A percentile compares a stretch with the other conserved stretches of the same genome.
These are phyloP conservation scores for Cokeromyces recurvatus DNA, from an alignment of 371 early-diverging fungal species.

Conservation along the genomic window DNA sequence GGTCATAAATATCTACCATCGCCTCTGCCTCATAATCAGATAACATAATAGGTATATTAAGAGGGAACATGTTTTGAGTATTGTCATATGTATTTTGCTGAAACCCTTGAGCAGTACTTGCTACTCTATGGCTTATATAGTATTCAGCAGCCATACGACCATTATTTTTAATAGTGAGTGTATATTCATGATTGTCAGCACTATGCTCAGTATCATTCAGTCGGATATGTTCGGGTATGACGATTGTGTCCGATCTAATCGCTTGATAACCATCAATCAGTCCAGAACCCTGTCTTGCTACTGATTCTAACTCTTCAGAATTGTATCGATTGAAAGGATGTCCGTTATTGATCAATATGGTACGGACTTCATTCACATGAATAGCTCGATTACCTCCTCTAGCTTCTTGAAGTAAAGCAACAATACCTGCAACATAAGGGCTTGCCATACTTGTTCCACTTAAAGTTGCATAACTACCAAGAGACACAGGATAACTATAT, in stretches of 20 bases:
- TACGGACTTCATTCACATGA: constrained; percentile 18
- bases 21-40: constrained; percentile 18
- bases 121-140: constrained; percentile 37
- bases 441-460: constrained; percentile 72
- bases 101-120: constrained; percentile 45
- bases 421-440: constrained; percentile 68
- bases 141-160: constrained; percentile 51
- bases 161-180: constrained; percentile 54
- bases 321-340: constrained; percentile 30
- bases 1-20: constrained; percentile 13
- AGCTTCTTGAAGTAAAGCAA: constrained; percentile 50
- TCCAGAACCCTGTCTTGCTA: constrained; percentile 70
- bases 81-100: background rate
- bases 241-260: constrained; percentile 40
- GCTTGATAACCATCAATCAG: constrained; percentile 64
- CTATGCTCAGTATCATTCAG: constrained; percentile 56
- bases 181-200: constrained; percentile 39
- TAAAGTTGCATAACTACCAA: constrained; percentile 39
- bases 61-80: constrained; percentile 5
- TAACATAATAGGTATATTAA: constrained; percentile 22
- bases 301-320: constrained; percentile 31
- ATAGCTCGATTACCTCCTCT: constrained; percentile 26
- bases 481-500: constrained; percentile 21
- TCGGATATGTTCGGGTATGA: constrained; percentile 60
- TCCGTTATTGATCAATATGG: constrained; percentile 51